Base-by-base conservation (phyloP, 2,329 filamentous ascomycete species). In the Elsinoe fawcettii region DNA sequence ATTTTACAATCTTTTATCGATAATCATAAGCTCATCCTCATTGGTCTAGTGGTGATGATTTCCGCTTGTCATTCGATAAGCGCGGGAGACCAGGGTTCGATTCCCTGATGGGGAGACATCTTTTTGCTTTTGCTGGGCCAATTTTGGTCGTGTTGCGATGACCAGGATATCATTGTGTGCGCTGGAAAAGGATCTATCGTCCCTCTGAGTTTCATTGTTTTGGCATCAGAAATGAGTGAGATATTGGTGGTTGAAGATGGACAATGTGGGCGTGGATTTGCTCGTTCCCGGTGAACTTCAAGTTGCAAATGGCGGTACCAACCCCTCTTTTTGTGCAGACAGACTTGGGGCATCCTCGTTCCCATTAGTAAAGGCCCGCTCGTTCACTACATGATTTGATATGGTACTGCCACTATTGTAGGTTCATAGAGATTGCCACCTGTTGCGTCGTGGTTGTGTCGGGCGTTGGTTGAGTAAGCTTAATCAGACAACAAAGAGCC, bases 71-170 rank as follows among this genome's bases (percentile, higher is more conserved):
- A 54, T 25, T 36, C 14, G 41, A n/a, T 34, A 57, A 49, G 41
- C 55, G 55, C 55, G 55, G 55, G 55, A 57, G 55, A 57, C 55
- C 55, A 39, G 55, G 55, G 55, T 57, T 57, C 55, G 55, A 57
- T 57, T 57, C 55, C 55, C 55, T 39, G 55, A 57, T 41, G 44
- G 55, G 37, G 55, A 57, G 55, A 27, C 37, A 20, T 5, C 16
- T 18, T 57, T 57, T 57, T 57, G 55, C 23, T 36, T 4, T 46
- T 46, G 20, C 23, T 23, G 2, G 1, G 3, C 18, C 34, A 37
- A 37, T 37, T 12, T 37, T 12, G 9, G 14, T 37, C 34, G 14
- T 12, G 4, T 12, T 4, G 5, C 3, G 14, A 37, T n/a, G 14
- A 14, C 3, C 5, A 12, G 9, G 11, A 37, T 6, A 37, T 12